phyloP scores from a whole-genome alignment of 2,329 filamentous ascomycete genomes.

The Monosporascus ibericus region DNA sequence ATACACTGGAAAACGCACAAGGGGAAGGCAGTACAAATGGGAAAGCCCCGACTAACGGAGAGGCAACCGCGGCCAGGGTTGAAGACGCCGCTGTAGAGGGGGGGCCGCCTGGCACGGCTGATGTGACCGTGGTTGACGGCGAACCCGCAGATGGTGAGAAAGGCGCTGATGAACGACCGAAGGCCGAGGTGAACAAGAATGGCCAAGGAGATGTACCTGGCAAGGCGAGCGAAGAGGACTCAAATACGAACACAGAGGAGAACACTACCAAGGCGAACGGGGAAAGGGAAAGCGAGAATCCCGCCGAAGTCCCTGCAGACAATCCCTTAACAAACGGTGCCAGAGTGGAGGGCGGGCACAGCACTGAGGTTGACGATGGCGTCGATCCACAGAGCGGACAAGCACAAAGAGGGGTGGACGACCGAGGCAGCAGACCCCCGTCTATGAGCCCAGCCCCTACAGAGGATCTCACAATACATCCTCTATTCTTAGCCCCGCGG shows the following conservation, averaged over 20 bases:
- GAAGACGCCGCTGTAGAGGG: conserved; percentile 7
- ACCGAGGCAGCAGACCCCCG: conserved; percentile 15
- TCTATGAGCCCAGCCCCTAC: conserved; percentile 35
- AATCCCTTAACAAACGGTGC: neutral
- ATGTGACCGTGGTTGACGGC: conserved; percentile 25
- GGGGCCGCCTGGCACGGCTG: conserved; percentile 7
- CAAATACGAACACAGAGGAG: neutral
- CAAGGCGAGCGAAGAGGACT: neutral
- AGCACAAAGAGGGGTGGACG: conserved; percentile 8
- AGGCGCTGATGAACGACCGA: conserved; percentile 12
- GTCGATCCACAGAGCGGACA: conserved; percentile 6
- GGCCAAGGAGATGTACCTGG: neutral
- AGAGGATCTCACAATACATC: conserved; percentile 58
- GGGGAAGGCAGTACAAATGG: conserved; percentile 13
- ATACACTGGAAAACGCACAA: conserved; percentile 14
- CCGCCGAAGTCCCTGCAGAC: neutral
- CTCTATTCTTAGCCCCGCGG: conserved; percentile 63
- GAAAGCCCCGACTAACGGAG: conserved; percentile 15
- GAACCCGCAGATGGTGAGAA: conserved; percentile 9
- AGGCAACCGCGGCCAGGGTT: conserved; percentile 4
- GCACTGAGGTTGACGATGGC: conserved; percentile 3
- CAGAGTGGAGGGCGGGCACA: neutral
- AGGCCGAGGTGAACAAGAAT: conserved; percentile 13
- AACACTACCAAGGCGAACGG: neutral
- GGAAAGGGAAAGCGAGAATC: neutral